These are phyloP conservation scores for Alternaria metachromatica DNA, from an alignment of 2,329 filamentous ascomycete genomes.

Conservation along the genomic window DNA sequence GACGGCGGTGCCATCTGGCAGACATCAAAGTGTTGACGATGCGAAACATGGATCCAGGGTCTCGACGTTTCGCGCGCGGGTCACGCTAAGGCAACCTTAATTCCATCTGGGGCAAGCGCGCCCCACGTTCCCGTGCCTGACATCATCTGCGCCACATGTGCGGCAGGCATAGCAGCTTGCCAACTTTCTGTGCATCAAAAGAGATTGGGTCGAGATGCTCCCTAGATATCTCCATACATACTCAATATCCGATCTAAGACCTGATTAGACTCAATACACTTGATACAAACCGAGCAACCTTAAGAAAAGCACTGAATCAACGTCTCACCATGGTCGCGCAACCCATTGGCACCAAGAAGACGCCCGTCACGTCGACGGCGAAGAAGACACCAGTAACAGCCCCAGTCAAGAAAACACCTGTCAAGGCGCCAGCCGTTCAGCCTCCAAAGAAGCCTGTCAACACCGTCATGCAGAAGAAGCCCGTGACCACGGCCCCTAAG, in stretches of 20 bases:
- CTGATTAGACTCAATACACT: not conserved
- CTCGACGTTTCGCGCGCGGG: slow-evolving; percentile 24
- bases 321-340: slow-evolving; percentile 30
- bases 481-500: slow-evolving; percentile 4
- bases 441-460: slow-evolving; percentile 26
- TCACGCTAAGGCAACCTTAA: slow-evolving; percentile 35
- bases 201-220: slow-evolving; percentile 5
- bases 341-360: slow-evolving; percentile 36
- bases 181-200: slow-evolving; percentile 19
- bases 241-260: not conserved
- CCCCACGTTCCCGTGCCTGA: slow-evolving; percentile 27
- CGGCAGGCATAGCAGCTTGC: slow-evolving; percentile 15
- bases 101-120: slow-evolving; percentile 20
- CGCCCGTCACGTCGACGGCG: slow-evolving; percentile 21
- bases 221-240: not conserved
- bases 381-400: slow-evolving; percentile 20
- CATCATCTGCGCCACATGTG: slow-evolving; percentile 31
- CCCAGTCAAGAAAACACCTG: slow-evolving; percentile 3
- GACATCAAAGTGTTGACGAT: slow-evolving; percentile 16
- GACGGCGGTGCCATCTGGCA: slow-evolving; percentile 16
- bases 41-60: slow-evolving; percentile 31
- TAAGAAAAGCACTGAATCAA: not conserved
- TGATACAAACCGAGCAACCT: not conserved
- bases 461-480: slow-evolving; percentile 27
- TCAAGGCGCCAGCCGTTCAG: slow-evolving; percentile 13